Percentiles rank a stretch among this genome's conserved stretches.
phyloP scores from a whole-genome alignment of 768 basidiomycete genomes.

The Roridomyces roridus region DNA sequence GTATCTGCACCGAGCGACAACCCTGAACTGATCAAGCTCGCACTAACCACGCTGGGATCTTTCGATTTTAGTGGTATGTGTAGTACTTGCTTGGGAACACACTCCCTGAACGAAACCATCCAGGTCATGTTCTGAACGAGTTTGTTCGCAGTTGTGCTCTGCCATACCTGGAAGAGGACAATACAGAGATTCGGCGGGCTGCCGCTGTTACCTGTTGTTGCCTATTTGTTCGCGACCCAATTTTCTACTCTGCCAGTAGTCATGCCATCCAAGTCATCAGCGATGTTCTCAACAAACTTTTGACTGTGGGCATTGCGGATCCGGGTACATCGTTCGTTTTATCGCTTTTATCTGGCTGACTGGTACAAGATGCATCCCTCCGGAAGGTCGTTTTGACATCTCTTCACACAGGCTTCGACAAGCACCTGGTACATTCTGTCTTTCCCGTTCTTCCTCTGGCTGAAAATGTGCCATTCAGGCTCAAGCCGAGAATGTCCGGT shows the following conservation, averaged over 20 bases:
- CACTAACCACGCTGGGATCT: slow-evolving; percentile 83
- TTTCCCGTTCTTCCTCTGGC: background rate
- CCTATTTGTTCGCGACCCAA: slow-evolving; percentile 92
- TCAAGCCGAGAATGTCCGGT: slow-evolving; percentile 98
- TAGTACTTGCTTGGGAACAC: background rate
- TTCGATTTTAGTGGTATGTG: slow-evolving; percentile 92
- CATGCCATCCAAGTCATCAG: slow-evolving; percentile 97
- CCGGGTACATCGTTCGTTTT: slow-evolving; percentile 61
- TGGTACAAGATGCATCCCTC: slow-evolving; percentile 48
- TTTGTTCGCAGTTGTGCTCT: slow-evolving; percentile 92
- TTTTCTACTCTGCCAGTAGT: slow-evolving; percentile 94
- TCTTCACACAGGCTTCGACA: slow-evolving; percentile 93
- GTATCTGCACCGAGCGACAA: slow-evolving; percentile 45
- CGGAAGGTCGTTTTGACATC: slow-evolving; percentile 85
- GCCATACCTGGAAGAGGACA: slow-evolving; percentile 94
- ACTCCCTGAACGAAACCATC: slow-evolving; percentile 1
- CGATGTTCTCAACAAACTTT: slow-evolving; percentile 95
- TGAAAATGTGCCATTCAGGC: slow-evolving; percentile 42
- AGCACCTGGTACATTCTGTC: slow-evolving; percentile 61
- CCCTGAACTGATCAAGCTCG: slow-evolving; percentile 77
- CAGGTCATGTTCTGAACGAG: slow-evolving; percentile 93
- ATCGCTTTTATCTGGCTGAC: slow-evolving; percentile 9
- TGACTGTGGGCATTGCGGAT: slow-evolving; percentile 96
- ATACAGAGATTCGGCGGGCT: slow-evolving; percentile 83
- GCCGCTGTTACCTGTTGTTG: slow-evolving; percentile 93